Evolutionary conservation across 2,329 filamentous ascomycete genomes (phyloP).

Genomic region (Clarireedia hainanense): DNA sequence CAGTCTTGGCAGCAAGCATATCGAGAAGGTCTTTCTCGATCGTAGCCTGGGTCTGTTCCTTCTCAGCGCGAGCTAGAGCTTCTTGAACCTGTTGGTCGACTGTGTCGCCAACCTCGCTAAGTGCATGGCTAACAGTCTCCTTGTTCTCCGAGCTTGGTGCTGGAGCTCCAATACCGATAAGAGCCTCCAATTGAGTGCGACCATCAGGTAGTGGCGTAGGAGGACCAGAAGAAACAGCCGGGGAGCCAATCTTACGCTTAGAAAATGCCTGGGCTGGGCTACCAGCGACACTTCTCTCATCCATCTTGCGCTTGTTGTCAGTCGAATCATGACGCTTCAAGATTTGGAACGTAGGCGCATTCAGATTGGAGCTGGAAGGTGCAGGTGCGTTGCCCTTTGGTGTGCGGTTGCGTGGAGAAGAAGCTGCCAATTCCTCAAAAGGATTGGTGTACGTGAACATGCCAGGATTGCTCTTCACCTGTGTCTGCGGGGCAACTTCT

Average conservation of each 20-base stretch:
- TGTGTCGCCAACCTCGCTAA: constrained; percentile 1
- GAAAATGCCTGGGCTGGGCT: constrained; percentile 20
- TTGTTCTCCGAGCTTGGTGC: constrained; percentile 28
- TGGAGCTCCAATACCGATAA: constrained; percentile 27
- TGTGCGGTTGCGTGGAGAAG: constrained; percentile 52
- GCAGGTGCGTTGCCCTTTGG: constrained; percentile 35
- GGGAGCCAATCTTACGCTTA: constrained; percentile 24
- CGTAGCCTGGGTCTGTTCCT: constrained; percentile 40
- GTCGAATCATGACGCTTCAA: constrained; percentile 26
- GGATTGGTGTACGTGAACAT: constrained; percentile 66
- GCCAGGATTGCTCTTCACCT: constrained; percentile 18
- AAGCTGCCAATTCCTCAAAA: constrained; percentile 61
- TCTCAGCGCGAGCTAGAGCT: constrained; percentile 46
- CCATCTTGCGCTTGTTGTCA: constrained; percentile 26
- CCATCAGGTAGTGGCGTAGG: constrained; percentile 26
- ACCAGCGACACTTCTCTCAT: constrained; percentile 21
- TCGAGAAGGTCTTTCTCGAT: constrained; percentile 43
- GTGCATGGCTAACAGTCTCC: constrained; percentile 64
- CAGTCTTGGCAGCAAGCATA: constrained; percentile 43
- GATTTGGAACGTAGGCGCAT: constrained; percentile 27
- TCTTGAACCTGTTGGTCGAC: constrained; percentile 7
- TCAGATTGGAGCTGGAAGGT: constrained; percentile 29
- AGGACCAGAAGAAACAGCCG: constrained; percentile 20
- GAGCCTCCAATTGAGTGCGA: constrained; percentile 32
- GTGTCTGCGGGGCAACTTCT: background rate